phyloP scores from a whole-genome alignment of 2,329 filamentous ascomycete species.

The Trichophyton simii region DNA sequence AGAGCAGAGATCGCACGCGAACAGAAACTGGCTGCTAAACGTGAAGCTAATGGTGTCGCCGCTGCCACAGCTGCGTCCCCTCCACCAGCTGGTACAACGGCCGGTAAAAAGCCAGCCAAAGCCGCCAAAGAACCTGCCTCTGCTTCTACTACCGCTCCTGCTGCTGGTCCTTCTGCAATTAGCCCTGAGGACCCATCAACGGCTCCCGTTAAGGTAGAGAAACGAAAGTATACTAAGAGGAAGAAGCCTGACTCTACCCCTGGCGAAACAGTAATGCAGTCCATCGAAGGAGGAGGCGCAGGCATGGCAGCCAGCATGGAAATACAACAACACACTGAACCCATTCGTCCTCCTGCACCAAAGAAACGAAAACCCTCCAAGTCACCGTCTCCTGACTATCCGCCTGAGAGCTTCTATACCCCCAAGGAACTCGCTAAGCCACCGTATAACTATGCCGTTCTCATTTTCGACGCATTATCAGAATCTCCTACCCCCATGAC shows the following conservation, averaged over 20 bases:
- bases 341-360: constrained; percentile 32
- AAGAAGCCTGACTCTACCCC: constrained; percentile 32
- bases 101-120: constrained; percentile 14
- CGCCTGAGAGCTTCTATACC: constrained; percentile 46
- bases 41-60: constrained; percentile 36
- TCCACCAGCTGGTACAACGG: not conserved
- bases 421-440: constrained; percentile 52
- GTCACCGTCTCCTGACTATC: constrained; percentile 51
- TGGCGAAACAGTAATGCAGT: constrained; percentile 32
- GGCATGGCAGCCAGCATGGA: constrained; percentile 14
- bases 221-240: constrained; percentile 38
- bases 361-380: constrained; percentile 43
- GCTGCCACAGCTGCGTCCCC: constrained; percentile 19
- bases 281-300: constrained; percentile 29
- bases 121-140: constrained; percentile 17
- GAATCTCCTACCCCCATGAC: constrained; percentile 47
- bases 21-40: constrained; percentile 38
- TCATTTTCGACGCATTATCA: constrained; percentile 51
- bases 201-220: constrained; percentile 30
- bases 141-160: not conserved
- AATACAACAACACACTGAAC: constrained; percentile 30
- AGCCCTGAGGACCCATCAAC: constrained; percentile 21
- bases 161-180: constrained; percentile 4
- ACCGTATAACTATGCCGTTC: constrained; percentile 49
- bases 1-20: constrained; percentile 42